phyloP scores from a whole-genome alignment of 306 rosid species.

The Potentilla sterilis region DNA sequence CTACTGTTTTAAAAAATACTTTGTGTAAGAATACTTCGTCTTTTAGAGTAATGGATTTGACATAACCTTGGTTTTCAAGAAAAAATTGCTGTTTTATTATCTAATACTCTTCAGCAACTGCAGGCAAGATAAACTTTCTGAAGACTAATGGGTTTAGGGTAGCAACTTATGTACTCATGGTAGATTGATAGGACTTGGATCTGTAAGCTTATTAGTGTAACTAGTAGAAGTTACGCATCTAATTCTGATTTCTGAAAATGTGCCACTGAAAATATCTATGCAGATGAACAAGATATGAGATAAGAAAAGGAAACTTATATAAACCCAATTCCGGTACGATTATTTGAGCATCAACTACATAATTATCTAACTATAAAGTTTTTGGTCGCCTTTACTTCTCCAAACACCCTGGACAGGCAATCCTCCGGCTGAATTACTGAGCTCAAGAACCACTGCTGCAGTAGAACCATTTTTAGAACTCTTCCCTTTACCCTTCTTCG shows the following conservation, averaged over 20 bases:
- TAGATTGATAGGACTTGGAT: neutral
- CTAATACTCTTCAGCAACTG: neutral
- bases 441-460: conserved; percentile 41
- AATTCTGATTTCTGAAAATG: neutral
- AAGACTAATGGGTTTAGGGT: neutral
- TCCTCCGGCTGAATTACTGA: conserved; percentile 43
- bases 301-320: neutral
- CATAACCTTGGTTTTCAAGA: no score
- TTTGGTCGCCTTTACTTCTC: conserved; percentile 66
- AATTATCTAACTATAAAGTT: conserved; percentile 31
- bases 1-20: neutral
- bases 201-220: neutral
- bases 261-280: neutral
- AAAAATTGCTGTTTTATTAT: no score
- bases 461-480: conserved; percentile 46
- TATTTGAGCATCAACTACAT: neutral
- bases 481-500: conserved; percentile 74
- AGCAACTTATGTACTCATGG: neutral
- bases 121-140: neutral
- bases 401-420: conserved; percentile 84
- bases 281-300: neutral
- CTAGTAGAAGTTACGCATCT: no score
- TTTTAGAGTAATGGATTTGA: neutral
- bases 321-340: neutral
- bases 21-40: neutral